Conservation (phyloP, 495 filamentous ascomycete species). For the Daldinia childiae region DNA sequence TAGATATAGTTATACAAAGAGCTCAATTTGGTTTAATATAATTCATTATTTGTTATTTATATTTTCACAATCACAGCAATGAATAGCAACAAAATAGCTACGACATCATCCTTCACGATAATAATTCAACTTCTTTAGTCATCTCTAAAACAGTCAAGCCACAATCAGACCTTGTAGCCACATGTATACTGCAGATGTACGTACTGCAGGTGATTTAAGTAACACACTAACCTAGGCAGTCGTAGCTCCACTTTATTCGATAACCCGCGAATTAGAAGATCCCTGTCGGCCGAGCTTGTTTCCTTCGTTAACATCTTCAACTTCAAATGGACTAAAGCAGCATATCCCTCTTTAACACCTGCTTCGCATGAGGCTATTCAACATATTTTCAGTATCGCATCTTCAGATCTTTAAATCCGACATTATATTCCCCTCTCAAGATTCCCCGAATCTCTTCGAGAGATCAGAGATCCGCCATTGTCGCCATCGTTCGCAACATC, state of each 20-base stretch:
- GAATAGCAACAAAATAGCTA: background rate
- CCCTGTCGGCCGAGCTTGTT: background rate
- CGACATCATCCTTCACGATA: background rate
- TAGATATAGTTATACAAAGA: no score
- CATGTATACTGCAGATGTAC: background rate
- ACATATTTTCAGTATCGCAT: constrained; percentile 3
- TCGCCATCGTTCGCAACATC: background rate
- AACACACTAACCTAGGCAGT: no score
- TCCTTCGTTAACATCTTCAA: constrained; percentile 9
- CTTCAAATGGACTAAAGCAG: constrained; percentile 3
- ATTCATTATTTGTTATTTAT: background rate
- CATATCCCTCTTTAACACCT: background rate
- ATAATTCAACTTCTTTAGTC: background rate
- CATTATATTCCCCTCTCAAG: background rate
- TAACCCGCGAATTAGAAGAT: background rate
- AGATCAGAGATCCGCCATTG: background rate
- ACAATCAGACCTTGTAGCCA: background rate
- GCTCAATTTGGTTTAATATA: no score
- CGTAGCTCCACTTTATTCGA: background rate
- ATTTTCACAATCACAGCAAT: background rate
- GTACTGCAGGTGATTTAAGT: background rate
- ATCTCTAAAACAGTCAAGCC: background rate
- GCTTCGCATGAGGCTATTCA: background rate
- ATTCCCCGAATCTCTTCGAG: background rate
- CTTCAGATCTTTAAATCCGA: background rate